Conservation (phyloP, 1,284 basidiomycete species). For the Austroboletus niveus region DNA sequence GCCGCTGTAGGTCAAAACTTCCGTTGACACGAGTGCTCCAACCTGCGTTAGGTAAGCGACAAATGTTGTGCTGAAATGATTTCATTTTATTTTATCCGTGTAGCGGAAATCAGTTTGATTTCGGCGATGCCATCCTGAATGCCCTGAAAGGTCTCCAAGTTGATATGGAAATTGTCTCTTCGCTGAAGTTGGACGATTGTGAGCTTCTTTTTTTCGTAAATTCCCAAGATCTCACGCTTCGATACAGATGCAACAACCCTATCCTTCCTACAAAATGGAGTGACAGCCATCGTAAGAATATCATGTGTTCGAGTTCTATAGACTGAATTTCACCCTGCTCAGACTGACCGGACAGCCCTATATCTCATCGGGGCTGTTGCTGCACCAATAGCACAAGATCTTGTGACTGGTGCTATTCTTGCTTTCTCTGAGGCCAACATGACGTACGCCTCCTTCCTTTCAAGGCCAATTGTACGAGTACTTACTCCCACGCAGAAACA, state of each 20-base stretch:
- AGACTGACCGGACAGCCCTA: conserved; percentile 65
- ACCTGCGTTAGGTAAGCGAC: conserved; percentile 51
- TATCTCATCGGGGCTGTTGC: conserved; percentile 71
- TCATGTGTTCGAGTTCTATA: background rate
- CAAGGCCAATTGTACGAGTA: conserved; percentile 50
- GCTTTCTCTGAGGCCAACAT: conserved; percentile 63
- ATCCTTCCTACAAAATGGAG: conserved; percentile 60
- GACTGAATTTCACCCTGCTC: conserved; percentile 2
- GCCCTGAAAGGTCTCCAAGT: conserved; percentile 60
- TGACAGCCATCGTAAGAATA: conserved; percentile 54
- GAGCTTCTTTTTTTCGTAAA: conserved; percentile 13
- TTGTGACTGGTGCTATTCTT: conserved; percentile 61
- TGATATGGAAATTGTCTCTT: conserved; percentile 48
- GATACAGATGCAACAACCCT: conserved; percentile 54
- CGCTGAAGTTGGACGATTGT: conserved; percentile 63
- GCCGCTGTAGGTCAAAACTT: conserved; percentile 47
- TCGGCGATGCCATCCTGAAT: conserved; percentile 60
- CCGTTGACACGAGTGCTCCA: conserved; percentile 51
- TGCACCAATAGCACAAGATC: conserved; percentile 62
- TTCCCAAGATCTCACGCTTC: conserved; percentile 1
- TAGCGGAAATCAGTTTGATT: conserved; percentile 64
- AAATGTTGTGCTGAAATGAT: background rate
- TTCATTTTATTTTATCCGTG: conserved; percentile 12
- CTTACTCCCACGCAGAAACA: conserved; percentile 44
- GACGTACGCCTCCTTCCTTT: conserved; percentile 37